Evolutionary conservation across 2,329 filamentous ascomycete species (phyloP).

Genomic region (Phaeosphaeria sp.): DNA sequence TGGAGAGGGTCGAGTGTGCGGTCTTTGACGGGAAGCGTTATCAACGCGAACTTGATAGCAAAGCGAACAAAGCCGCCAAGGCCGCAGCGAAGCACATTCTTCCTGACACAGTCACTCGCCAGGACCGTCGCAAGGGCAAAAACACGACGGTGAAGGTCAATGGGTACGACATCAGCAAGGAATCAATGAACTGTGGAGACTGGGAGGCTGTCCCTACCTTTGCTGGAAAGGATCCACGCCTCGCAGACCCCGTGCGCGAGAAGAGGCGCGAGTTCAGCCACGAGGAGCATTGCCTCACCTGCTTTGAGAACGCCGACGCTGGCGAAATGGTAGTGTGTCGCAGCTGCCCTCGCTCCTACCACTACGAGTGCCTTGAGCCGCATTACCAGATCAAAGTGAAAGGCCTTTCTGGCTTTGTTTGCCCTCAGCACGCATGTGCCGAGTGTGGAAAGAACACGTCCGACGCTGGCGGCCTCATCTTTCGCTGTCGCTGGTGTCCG

Average conservation of each 20-base stretch:
- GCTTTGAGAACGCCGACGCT: constrained; percentile 51
- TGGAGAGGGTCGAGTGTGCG: constrained; percentile 64
- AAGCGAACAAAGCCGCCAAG: no score
- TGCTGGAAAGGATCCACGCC: constrained; percentile 61
- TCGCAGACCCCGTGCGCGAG: constrained; percentile 57
- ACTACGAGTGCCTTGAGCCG: constrained; percentile 57
- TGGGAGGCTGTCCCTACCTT: constrained; percentile 67
- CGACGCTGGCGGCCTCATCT: constrained; percentile 58
- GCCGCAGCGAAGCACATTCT: constrained; percentile 47
- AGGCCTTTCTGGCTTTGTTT: constrained; percentile 57
- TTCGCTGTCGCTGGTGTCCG: constrained; percentile 64
- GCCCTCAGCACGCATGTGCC: constrained; percentile 62
- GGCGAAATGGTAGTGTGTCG: constrained; percentile 58
- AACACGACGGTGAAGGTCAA: constrained; percentile 65
- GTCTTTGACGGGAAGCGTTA: constrained; percentile 65
- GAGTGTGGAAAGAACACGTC: constrained; percentile 61
- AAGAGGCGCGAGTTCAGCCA: constrained; percentile 57
- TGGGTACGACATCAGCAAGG: constrained; percentile 64
- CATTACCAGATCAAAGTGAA: constrained; percentile 52
- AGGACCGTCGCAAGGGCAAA: constrained; percentile 62
- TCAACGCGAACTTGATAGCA: constrained; percentile 47
- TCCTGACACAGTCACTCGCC: constrained; percentile 49
- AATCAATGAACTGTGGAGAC: constrained; percentile 59
- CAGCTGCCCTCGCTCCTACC: constrained; percentile 63
- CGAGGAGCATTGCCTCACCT: constrained; percentile 61